Conservation (phyloP, 495 filamentous ascomycete species). For the Margaritispora aquatica region DNA sequence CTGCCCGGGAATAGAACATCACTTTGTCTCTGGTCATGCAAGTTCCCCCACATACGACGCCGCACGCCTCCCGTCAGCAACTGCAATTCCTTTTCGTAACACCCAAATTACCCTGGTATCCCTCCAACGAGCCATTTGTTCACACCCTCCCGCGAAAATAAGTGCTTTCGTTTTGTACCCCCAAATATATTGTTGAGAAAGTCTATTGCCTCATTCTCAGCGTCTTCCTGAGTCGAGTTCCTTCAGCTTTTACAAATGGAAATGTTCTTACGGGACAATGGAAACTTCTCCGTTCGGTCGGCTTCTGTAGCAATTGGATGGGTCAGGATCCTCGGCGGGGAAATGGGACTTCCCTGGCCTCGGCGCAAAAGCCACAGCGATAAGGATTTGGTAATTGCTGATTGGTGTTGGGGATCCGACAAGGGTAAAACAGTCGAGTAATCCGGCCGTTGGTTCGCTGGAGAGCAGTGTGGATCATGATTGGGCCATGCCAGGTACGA, state of each 20-base stretch:
- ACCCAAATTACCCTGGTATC: neutral
- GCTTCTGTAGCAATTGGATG: neutral
- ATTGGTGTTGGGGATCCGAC: neutral
- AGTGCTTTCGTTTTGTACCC: neutral
- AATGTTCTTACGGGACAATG: conserved; percentile 13
- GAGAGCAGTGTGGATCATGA: neutral
- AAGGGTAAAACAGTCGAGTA: conserved; percentile 1
- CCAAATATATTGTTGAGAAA: conserved; percentile 1
- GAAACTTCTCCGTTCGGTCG: neutral
- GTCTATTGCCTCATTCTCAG: neutral
- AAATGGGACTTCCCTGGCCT: neutral
- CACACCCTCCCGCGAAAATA: neutral
- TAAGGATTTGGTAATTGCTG: neutral
- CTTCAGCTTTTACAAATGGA: conserved; percentile 18
- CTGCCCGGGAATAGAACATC: conserved; percentile 6
- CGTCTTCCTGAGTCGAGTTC: neutral
- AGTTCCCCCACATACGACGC: conserved; percentile 8
- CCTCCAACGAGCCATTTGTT: neutral
- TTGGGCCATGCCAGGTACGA: neutral
- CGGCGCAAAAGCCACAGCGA: conserved; percentile 8
- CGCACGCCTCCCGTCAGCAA: conserved; percentile 17
- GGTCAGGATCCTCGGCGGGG: conserved; percentile 1
- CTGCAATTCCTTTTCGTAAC: conserved; percentile 10
- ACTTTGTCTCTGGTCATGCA: neutral
- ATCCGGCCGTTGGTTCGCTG: neutral